Percentiles rank a stretch among this genome's conserved stretches.
phyloP scores from a whole-genome alignment of 176 grass and related monocot species.

The Eremochloa ophiuroides region DNA sequence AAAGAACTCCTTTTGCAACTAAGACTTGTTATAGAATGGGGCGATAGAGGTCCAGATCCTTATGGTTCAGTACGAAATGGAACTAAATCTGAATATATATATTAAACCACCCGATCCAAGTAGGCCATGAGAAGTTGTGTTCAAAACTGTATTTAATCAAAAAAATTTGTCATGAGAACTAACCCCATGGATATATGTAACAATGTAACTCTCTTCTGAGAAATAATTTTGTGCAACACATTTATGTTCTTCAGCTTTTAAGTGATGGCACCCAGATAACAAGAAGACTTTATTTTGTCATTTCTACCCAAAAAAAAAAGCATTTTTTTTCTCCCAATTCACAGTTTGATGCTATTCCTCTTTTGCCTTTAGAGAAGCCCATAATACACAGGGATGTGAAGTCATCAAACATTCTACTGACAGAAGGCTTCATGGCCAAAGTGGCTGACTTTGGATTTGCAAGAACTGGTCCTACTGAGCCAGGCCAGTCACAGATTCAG shows the following conservation, averaged over 20 bases:
- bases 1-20: neutral
- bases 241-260: neutral
- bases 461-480: slow-evolving; percentile 70
- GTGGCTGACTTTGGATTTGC: slow-evolving; percentile 95
- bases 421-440: slow-evolving; percentile 76
- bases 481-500: slow-evolving; percentile 73
- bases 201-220: neutral
- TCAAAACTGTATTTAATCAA: neutral
- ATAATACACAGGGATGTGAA: slow-evolving; percentile 97
- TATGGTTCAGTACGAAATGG: neutral
- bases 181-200: neutral
- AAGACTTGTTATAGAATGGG: neutral
- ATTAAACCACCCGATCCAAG: neutral
- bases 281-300: neutral
- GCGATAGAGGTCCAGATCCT: neutral
- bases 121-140: neutral
- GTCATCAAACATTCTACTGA: slow-evolving; percentile 93
- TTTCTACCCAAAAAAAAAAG: neutral
- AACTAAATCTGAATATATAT: neutral
- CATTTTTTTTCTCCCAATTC: slow-evolving; percentile 9
- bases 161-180: neutral
- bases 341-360: neutral
- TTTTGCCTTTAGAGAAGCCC: slow-evolving; percentile 68
- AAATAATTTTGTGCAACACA: neutral
- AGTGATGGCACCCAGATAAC: neutral